phyloP scores from a whole-genome alignment of 257 asterid species.

The Nicotiana knightiana region DNA sequence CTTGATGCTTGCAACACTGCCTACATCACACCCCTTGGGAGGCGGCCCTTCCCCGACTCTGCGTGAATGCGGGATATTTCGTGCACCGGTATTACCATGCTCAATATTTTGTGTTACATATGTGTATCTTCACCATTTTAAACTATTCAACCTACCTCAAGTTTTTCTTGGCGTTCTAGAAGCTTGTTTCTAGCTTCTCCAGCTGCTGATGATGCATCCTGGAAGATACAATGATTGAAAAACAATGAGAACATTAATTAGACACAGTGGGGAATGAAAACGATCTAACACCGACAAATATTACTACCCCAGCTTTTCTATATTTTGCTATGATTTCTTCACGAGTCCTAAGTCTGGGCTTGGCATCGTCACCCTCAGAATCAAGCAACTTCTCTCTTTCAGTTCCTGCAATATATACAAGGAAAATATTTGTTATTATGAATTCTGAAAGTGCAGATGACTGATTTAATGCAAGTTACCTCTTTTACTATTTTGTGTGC shows the following conservation, averaged over 20 bases:
- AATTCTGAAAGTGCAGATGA: background rate
- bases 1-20: no score
- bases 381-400: slow-evolving; percentile 56
- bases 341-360: slow-evolving; percentile 59
- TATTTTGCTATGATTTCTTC: slow-evolving; percentile 85
- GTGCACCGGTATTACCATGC: background rate
- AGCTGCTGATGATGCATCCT: slow-evolving; percentile 88
- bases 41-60: no score
- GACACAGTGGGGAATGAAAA: background rate
- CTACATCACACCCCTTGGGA: no score
- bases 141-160: slow-evolving; percentile 45
- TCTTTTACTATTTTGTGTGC: slow-evolving; percentile 30
- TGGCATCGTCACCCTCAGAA: slow-evolving; percentile 36
- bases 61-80: no score
- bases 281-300: background rate
- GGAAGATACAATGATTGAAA: slow-evolving; percentile 18
- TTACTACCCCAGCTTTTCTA: slow-evolving; percentile 70
- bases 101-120: background rate
- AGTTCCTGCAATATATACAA: slow-evolving; percentile 33
- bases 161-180: slow-evolving; percentile 85
- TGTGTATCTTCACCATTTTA: background rate
- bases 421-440: slow-evolving; percentile 10
- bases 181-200: slow-evolving; percentile 85
- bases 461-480: slow-evolving; percentile 27
- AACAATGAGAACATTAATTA: slow-evolving; percentile 6